Conservation (phyloP, 2,329 filamentous ascomycete species). For the Neurospora sp. region DNA sequence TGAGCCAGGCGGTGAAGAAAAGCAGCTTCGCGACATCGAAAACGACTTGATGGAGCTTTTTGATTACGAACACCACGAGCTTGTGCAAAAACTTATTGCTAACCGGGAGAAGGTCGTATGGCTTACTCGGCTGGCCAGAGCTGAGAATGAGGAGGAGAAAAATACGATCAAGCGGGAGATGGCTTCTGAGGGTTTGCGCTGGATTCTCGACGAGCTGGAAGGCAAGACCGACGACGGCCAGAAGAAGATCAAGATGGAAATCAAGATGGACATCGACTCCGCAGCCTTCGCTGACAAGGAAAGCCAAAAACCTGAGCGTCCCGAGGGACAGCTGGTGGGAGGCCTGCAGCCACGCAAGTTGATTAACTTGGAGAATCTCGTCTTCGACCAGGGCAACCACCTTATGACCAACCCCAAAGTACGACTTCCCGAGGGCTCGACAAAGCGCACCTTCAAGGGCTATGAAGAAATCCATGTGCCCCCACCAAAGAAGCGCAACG, state of each 20-base stretch:
- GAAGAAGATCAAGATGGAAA: slow-evolving; percentile 62
- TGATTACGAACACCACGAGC: slow-evolving; percentile 90
- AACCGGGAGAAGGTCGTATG: slow-evolving; percentile 94
- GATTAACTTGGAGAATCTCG: slow-evolving; percentile 89
- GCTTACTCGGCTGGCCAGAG: slow-evolving; percentile 78
- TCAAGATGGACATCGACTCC: slow-evolving; percentile 91
- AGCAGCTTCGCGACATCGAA: slow-evolving; percentile 82
- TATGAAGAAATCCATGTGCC: slow-evolving; percentile 99
- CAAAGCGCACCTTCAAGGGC: slow-evolving; percentile 90
- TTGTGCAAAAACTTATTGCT: slow-evolving; percentile 81
- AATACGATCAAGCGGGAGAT: slow-evolving; percentile 81
- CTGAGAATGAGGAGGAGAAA: slow-evolving; percentile 68
- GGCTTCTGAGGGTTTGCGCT: slow-evolving; percentile 74
- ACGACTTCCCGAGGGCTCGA: slow-evolving; percentile 84
- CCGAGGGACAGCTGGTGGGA: slow-evolving; percentile 62
- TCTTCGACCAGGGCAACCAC: slow-evolving; percentile 97
- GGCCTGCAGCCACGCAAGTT: slow-evolving; percentile 77
- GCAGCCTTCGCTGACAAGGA: slow-evolving; percentile 47
- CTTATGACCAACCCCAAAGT: slow-evolving; percentile 99
- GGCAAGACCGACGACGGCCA: slow-evolving; percentile 56
- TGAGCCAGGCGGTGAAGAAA: slow-evolving; percentile 65
- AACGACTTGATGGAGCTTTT: slow-evolving; percentile 98
- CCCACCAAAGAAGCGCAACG: slow-evolving; percentile 75
- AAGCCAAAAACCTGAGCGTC: slow-evolving; percentile 40
- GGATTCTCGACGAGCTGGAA: slow-evolving; percentile 79